Evolutionary conservation across 73 alveolate genomes (phyloP).

Genomic region (Paramecium caudatum): DNA sequence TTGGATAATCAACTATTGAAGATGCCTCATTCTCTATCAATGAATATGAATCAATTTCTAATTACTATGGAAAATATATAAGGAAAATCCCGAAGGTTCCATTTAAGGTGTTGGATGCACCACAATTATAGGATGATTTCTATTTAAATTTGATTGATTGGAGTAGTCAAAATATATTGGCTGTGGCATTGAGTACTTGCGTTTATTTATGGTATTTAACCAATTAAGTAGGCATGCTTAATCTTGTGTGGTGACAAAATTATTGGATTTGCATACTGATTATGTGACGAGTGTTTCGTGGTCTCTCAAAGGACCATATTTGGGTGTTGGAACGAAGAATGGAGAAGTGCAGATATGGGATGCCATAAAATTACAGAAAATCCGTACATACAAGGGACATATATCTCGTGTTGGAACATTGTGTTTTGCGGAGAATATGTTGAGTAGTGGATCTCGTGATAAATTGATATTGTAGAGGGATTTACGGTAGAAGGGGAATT

Average conservation of each 20-base stretch:
- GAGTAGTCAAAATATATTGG: conserved; percentile 95
- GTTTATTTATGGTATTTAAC: conserved; percentile 85
- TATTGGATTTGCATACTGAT: conserved; percentile 93
- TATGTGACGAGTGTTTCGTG: conserved; percentile 94
- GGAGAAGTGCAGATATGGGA: conserved; percentile 93
- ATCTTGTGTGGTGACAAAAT: conserved; percentile 91
- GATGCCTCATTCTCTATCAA: not conserved
- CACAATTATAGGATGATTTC: conserved; percentile 98
- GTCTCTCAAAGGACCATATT: conserved; percentile 87
- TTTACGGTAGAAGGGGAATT: conserved; percentile 80
- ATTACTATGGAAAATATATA: conserved; percentile 33
- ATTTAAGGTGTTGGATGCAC: conserved; percentile 99
- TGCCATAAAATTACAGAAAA: conserved; percentile 80
- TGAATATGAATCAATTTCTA: conserved; percentile 39
- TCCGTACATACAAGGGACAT: conserved; percentile 89
- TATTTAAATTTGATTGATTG: conserved; percentile 99
- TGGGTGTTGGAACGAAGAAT: conserved; percentile 83
- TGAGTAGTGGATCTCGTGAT: conserved; percentile 97
- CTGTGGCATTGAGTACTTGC: conserved; percentile 97
- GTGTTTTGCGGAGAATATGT: conserved; percentile 74
- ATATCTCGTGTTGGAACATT: conserved; percentile 90
- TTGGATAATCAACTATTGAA: conserved; percentile 41
- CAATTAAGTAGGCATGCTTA: conserved; percentile 72
- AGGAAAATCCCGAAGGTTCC: conserved; percentile 98
- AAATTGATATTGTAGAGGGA: conserved; percentile 94